Conservation (phyloP, 208 protist species). For the Wallacemonas collosoma region DNA sequence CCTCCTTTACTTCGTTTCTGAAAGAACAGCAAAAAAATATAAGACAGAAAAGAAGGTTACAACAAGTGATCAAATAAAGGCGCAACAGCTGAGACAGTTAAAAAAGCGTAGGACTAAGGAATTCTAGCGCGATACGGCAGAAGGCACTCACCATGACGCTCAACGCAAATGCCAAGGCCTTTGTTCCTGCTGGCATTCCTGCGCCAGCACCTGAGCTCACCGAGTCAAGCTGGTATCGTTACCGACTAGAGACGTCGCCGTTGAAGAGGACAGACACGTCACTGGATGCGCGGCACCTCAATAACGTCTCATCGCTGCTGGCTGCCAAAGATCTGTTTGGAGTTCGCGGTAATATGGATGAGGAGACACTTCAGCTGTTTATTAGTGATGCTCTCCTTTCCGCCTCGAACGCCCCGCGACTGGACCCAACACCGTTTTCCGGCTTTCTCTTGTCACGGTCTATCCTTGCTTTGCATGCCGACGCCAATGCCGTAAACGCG, state of each 20-base stretch:
- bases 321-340: conserved; percentile 49
- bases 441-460: conserved; percentile 71
- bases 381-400: conserved; percentile 44
- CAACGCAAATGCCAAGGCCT: conserved; percentile 81
- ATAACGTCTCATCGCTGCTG: conserved; percentile 55
- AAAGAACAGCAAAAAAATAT: no score
- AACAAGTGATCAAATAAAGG: no score
- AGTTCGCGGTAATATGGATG: conserved; percentile 44
- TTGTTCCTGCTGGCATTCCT: conserved; percentile 50
- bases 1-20: no score
- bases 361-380: conserved; percentile 61
- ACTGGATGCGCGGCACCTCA: conserved; percentile 30
- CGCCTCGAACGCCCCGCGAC: conserved; percentile 36
- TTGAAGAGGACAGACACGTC: conserved; percentile 34
- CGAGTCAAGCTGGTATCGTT: conserved; percentile 50
- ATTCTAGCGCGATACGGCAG: not conserved
- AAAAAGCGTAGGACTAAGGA: conserved; percentile 17
- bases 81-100: not conserved
- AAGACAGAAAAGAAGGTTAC: no score
- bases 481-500: conserved; percentile 32
- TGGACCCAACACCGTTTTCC: conserved; percentile 27
- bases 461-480: conserved; percentile 54
- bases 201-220: conserved; percentile 21
- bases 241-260: conserved; percentile 44
- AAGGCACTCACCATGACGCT: conserved; percentile 44